Evolutionary conservation across 257 asterid species (phyloP), one percentile per base, ranked within the genome.

Genomic region (Solanum megistacrolobum): DNA sequence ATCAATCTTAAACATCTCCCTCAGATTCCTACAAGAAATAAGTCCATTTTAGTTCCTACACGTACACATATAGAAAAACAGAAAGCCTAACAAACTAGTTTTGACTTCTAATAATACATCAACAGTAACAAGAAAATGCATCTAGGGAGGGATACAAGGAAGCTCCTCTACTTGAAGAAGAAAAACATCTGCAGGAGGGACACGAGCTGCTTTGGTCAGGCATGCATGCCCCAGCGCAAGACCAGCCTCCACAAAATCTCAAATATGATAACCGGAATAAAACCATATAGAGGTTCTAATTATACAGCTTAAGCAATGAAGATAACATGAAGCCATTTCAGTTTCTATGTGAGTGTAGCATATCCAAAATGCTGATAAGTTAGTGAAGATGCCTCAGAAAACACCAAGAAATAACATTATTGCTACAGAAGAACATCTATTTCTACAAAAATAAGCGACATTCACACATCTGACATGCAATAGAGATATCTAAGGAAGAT

Each of bases 1-100:
- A 86, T 97, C 99, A 83, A 97, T 96, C 93, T 93, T 94, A 91
- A 97, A 97, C 98, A 97, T 91, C 88, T 96, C 98, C 89, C 99
- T 95, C 92, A 97, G 92, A 90, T 95, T 91, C 96, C 99, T 97
- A 87, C 75, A 88, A 46, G 62, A 68, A 20, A 88, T 82, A 81
- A 90, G 20, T 48, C 69, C 79, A 29, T 87, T 85, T 87, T 88
- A 83, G 55, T 71, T 93, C 60, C 84, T 36, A 84, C 52, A 60
- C 34, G 86, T 84, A 86, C 66, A 38, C 31, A 76, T 36, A 74
- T 32, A 71, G 48, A 76, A 79, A 34, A 48, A 18, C 68, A 46
- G 55, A 79, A 81, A 9, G 69, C 27, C 20, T 48, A 81, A 46
- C 18, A 81, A 46, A 20, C 41, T 81, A 81, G 41, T 18, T 81